These are phyloP conservation scores for Haplosporangium sp. DNA, from an alignment of 371 early-diverging fungal genomes.

Conservation along the genomic window DNA sequence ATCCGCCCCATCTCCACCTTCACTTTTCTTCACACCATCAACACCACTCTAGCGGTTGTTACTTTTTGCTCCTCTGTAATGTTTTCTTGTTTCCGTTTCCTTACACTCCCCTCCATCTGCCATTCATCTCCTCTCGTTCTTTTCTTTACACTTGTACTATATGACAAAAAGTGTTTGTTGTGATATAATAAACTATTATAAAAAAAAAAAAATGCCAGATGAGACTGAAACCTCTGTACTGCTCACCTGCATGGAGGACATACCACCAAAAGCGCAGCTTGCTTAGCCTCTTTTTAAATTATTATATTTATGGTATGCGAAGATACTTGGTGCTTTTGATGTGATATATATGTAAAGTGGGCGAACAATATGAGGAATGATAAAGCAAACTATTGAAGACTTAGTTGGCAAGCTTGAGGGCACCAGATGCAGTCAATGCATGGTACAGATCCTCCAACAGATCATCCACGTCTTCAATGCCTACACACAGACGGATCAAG, in stretches of 20 bases:
- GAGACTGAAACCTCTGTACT: no score
- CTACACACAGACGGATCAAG: constrained; percentile 95
- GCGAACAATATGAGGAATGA: no score
- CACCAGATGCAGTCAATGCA: constrained; percentile 84
- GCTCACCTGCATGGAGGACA: no score
- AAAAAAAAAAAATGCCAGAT: no score
- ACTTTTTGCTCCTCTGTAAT: neutral
- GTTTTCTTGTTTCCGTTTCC: neutral
- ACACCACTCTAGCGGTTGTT: neutral
- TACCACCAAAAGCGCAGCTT: no score
- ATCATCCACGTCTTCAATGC: constrained; percentile 96
- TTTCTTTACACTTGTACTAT: no score
- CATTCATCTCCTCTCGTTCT: no score
- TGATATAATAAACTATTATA: no score
- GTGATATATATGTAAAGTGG: neutral
- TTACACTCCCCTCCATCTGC: no score
- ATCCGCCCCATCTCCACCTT: neutral
- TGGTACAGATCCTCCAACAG: constrained; percentile 87
- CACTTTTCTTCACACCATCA: neutral
- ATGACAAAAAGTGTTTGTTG: no score
- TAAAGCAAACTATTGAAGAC: neutral
- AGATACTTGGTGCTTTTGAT: neutral
- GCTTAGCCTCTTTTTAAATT: no score
- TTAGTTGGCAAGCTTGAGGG: constrained; percentile 56
- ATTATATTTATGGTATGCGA: no score